These are phyloP conservation scores for Acanthamoeba quina DNA, from an alignment of 208 protist species.

Conservation along the genomic window DNA sequence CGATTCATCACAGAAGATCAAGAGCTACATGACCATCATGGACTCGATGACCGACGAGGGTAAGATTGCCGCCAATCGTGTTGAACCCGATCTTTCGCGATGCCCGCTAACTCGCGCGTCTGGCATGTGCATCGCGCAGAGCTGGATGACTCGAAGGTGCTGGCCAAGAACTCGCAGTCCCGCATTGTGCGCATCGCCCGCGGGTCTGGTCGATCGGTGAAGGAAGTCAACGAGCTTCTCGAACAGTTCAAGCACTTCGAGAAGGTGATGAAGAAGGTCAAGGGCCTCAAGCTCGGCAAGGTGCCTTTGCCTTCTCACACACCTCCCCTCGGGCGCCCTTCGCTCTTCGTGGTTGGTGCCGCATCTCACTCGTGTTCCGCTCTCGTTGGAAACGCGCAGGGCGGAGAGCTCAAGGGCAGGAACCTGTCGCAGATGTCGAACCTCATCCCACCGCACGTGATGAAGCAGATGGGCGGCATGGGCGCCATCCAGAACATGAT, in stretches of 20 bases:
- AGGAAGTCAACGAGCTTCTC: conserved; percentile 82
- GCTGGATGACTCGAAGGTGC: conserved; percentile 81
- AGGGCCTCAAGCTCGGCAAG: conserved; percentile 70
- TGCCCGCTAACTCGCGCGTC: background rate
- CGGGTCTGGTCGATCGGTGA: conserved; percentile 83
- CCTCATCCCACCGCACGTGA: conserved; percentile 84
- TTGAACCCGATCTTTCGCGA: no score
- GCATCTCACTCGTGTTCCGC: background rate
- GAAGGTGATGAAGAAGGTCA: conserved; percentile 83
- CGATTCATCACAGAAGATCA: conserved; percentile 90
- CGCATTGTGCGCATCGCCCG: conserved; percentile 84
- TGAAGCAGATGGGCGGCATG: conserved; percentile 88
- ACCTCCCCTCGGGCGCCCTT: background rate
- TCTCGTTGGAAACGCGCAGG: background rate
- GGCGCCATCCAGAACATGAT: conserved; percentile 82
- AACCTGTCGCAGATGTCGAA: conserved; percentile 78
- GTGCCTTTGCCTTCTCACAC: background rate
- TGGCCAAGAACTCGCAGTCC: conserved; percentile 62
- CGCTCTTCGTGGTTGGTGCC: background rate
- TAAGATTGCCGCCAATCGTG: background rate
- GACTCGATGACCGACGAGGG: conserved; percentile 97
- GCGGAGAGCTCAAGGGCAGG: conserved; percentile 67
- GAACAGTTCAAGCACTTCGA: conserved; percentile 86
- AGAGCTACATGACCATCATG: conserved; percentile 96
- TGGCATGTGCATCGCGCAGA: conserved; percentile 3